These are phyloP conservation scores for Fusarium torreyae DNA, from an alignment of 2,329 filamentous ascomycete species.

Conservation along the genomic window DNA sequence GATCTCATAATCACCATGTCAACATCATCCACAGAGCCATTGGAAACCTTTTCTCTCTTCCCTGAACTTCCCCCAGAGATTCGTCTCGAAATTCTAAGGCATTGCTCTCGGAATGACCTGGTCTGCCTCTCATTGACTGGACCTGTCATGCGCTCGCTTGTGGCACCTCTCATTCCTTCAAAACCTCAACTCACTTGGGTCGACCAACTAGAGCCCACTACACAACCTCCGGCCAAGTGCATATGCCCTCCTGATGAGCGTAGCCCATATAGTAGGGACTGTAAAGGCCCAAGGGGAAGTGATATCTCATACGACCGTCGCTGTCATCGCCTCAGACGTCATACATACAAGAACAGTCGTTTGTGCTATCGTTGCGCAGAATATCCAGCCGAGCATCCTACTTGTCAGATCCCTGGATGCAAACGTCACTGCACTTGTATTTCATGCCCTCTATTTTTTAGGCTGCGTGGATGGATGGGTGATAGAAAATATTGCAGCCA, in stretches of 20 bases:
- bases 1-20: constrained; percentile 5
- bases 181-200: constrained; percentile 12
- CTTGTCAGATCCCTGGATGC: constrained; percentile 1
- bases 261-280: rapidly evolving
- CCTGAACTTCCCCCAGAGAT: constrained; percentile 17
- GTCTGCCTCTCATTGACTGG: constrained; percentile 22
- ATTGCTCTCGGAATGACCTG: constrained; percentile 7
- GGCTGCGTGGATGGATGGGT: constrained; percentile 23
- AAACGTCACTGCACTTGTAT: constrained; percentile 23
- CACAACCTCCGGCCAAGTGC: not conserved
- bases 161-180: not conserved
- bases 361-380: not conserved
- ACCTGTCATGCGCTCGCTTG: not conserved
- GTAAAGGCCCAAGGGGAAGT: not conserved
- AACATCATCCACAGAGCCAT: not conserved
- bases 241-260: rapidly evolving
- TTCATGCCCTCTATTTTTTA: constrained; percentile 19
- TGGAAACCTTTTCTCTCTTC: constrained; percentile 7
- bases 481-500: constrained; percentile 1
- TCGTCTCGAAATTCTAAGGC: constrained; percentile 7
- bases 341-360: rapidly evolving
- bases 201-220: not conserved
- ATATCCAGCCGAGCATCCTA: not conserved
- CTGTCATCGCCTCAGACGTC: not conserved
- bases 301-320: rapidly evolving